These are phyloP conservation scores for Crithidia brevicula DNA, from an alignment of 208 protist species.

Conservation along the genomic window DNA sequence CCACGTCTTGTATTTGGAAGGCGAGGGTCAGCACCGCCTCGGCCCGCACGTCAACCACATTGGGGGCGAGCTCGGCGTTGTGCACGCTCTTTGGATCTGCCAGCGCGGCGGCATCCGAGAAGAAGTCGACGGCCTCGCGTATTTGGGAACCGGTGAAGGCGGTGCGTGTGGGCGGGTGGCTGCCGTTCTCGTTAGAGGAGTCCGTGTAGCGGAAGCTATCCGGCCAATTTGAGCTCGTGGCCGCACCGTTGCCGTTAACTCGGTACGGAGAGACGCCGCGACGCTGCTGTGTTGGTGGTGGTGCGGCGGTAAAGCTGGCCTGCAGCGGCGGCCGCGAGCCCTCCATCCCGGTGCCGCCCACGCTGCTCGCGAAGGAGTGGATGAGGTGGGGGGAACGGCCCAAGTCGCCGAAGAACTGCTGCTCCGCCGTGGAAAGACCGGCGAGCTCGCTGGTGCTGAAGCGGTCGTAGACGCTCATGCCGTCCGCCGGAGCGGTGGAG, in stretches of 20 bases:
- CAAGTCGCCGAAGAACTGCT: conserved; percentile 35
- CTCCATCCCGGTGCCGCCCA: conserved; percentile 17
- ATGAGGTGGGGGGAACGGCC: conserved; percentile 9
- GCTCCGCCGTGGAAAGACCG: conserved; percentile 27
- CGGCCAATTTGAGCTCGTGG: background rate
- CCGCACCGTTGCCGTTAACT: background rate
- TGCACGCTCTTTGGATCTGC: conserved; percentile 10
- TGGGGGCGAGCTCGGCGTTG: conserved; percentile 7
- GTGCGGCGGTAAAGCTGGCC: background rate
- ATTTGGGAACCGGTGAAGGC: conserved; percentile 15
- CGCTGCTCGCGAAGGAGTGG: conserved; percentile 14
- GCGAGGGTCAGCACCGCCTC: conserved; percentile 24
- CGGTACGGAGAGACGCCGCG: background rate
- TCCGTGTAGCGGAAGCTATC: conserved; percentile 24
- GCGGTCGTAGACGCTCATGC: conserved; percentile 19
- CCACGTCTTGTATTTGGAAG: conserved; percentile 22
- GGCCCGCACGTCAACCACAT: conserved; percentile 24
- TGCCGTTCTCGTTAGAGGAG: background rate
- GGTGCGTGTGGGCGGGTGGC: conserved; percentile 11
- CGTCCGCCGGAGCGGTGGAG: conserved; percentile 1
- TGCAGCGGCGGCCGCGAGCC: conserved; percentile 16
- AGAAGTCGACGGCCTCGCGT: conserved; percentile 33
- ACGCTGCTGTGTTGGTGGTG: background rate
- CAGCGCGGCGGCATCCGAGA: conserved; percentile 12
- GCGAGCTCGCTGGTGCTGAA: conserved; percentile 42